A percentile compares a stretch with the other conserved stretches of the same genome.
These are phyloP conservation scores for Cicer bijugum DNA, from an alignment of 306 rosid genomes.

Conservation along the genomic window DNA sequence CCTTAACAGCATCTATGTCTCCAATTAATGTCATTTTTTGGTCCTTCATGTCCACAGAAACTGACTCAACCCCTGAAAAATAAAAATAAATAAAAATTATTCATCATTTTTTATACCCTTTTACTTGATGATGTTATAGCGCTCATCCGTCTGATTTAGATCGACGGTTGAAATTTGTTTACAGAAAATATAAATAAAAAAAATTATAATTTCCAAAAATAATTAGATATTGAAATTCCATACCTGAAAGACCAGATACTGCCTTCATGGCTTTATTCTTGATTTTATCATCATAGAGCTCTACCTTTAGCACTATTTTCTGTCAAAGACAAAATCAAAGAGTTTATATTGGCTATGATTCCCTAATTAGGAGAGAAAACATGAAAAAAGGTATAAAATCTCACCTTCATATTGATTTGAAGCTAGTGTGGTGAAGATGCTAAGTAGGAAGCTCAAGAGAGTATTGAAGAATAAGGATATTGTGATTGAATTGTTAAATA, in stretches of 20 bases:
- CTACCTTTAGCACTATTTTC: conserved; percentile 69
- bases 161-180: no score
- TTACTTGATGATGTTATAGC: no score
- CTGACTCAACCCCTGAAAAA: conserved; percentile 70
- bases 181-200: no score
- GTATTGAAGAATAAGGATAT: not conserved
- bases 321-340: conserved; percentile 43
- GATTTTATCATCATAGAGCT: conserved; percentile 51
- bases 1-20: conserved; percentile 59
- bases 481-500: conserved; percentile 2
- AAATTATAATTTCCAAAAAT: no score
- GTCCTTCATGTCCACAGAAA: conserved; percentile 71
- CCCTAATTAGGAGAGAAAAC: not conserved
- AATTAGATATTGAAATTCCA: not conserved
- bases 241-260: conserved; percentile 77
- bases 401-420: conserved; percentile 48
- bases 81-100: not conserved
- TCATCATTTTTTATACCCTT: no score
- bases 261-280: conserved; percentile 68
- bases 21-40: conserved; percentile 70
- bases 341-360: not conserved
- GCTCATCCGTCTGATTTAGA: no score
- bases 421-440: not conserved
- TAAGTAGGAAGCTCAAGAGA: not conserved
- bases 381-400: not conserved